Evolutionary conservation across 1,284 basidiomycete genomes (phyloP).

Genomic region (Ustilago esculenta): DNA sequence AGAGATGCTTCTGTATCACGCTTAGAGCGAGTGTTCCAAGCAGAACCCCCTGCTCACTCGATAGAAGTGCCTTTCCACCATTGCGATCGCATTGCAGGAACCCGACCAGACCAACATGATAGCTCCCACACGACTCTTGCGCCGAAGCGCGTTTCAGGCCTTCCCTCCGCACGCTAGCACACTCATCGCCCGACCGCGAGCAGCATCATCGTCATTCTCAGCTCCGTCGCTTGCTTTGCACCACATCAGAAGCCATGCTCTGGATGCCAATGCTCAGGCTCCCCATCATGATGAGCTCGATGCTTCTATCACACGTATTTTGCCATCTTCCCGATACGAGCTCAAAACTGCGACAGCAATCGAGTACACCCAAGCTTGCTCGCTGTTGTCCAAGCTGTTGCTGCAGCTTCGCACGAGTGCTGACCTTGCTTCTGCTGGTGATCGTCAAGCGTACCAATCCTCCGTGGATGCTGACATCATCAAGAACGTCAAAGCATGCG

Average conservation of each 20-base stretch:
- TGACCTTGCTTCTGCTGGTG: slow-evolving; percentile 14
- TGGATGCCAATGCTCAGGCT: slow-evolving; percentile 10
- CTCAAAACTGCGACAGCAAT: slow-evolving; percentile 4
- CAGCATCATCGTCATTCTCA: not conserved
- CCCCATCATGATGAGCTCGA: slow-evolving; percentile 26
- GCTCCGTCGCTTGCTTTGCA: no score
- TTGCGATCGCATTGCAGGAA: no score
- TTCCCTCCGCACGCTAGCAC: not conserved
- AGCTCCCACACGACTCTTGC: not conserved
- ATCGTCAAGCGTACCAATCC: slow-evolving; percentile 29
- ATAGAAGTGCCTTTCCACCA: no score
- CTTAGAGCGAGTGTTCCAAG: no score
- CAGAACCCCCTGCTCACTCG: no score
- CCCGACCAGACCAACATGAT: no score
- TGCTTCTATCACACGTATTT: slow-evolving; percentile 23
- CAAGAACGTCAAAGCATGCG: slow-evolving; percentile 1
- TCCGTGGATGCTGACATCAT: slow-evolving; percentile 31
- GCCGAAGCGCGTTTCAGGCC: not conserved
- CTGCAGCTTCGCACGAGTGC: slow-evolving; percentile 39
- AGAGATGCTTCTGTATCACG: no score
- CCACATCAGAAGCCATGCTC: slow-evolving; percentile 17
- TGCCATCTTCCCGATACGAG: slow-evolving; percentile 22
- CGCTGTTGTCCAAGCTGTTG: slow-evolving; percentile 25
- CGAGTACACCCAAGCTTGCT: slow-evolving; percentile 21
- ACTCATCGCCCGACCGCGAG: not conserved